These are phyloP conservation scores for Pythium periplocum DNA, from an alignment of 352 stramenopile genomes.

Conservation along the genomic window DNA sequence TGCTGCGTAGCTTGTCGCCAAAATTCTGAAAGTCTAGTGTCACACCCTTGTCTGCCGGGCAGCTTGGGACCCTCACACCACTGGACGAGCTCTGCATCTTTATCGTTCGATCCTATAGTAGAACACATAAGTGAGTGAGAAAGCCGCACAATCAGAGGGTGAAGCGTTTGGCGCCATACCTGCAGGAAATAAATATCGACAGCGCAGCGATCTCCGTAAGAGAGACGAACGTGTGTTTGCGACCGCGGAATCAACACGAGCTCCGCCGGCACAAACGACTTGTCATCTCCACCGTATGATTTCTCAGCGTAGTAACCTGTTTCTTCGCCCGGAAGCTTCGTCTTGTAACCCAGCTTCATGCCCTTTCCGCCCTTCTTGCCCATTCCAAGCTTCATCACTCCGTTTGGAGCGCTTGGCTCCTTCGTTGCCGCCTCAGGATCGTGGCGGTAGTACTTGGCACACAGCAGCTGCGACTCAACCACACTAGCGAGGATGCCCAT, in stretches of 20 bases:
- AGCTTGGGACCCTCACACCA: constrained; percentile 74
- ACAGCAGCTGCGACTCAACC: constrained; percentile 80
- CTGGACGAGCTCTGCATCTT: constrained; percentile 80
- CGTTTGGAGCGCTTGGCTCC: constrained; percentile 18
- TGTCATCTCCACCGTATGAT: constrained; percentile 80
- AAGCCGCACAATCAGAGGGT: constrained; percentile 2
- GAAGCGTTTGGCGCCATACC: constrained; percentile 21
- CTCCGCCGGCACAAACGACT: constrained; percentile 80
- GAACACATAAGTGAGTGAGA: not conserved
- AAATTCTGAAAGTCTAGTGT: constrained; percentile 73
- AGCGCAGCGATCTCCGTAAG: constrained; percentile 77
- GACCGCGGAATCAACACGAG: constrained; percentile 81
- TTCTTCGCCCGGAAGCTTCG: constrained; percentile 81
- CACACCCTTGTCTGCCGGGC: constrained; percentile 61
- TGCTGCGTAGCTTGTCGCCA: constrained; percentile 76
- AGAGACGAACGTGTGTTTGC: constrained; percentile 79
- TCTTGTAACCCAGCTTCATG: constrained; percentile 86
- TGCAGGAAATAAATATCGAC: constrained; percentile 91
- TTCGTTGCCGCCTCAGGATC: constrained; percentile 41
- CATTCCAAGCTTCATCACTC: constrained; percentile 45
- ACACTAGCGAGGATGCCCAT: constrained; percentile 79
- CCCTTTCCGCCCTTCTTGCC: constrained; percentile 79
- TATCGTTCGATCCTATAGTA: constrained; percentile 66
- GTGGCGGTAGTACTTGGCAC: constrained; percentile 79
- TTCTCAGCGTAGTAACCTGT: constrained; percentile 84